Base-by-base conservation (phyloP, 176 grass and related monocot genomes). In the Guadua angustifolia region DNA sequence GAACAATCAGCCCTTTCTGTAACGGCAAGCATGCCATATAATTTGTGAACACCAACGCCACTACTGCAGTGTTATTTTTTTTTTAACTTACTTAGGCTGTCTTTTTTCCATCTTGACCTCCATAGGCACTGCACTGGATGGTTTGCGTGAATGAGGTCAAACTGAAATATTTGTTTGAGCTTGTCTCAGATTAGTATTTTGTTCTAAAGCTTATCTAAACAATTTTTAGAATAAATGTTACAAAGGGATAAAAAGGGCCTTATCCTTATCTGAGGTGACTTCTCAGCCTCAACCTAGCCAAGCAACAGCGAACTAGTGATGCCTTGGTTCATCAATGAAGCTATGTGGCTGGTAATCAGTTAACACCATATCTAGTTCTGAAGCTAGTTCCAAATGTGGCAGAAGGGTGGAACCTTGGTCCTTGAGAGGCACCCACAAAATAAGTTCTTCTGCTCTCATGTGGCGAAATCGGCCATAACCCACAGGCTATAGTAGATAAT, bases 111-210 rank as follows among this genome's bases (percentile, higher is more conserved):
- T 68, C 38, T 51, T 61, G 5, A 4, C 7, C 25, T 11, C 9
- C 8, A 18, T 10, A 8, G 6, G 13, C 46, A 49, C 46, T 58
- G 19, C 33, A n/a, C 39, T 33, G 40, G 18, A 36, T 47, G 53
- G 40, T 47, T 81, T 21, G 2, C n/a, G 15, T 44, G 35, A 79
- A 47, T 39, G 11, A 65, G 22, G 57, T 39, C 33, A 62, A 79
- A 49, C 32, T 74, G 62, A 71, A 81, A 14, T 59, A 17, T 40
- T 24, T 68, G 35, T 26, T 87, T 58, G 12, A 47, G 50, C 51
- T 42, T 7, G 19, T 58, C 52, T 68, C 38, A 57, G 17, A 22
- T 42, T 44, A 21, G 18, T 32, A n/a, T 57, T 14, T 46, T 53
- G 22, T 81, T 52, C 22, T 4, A 46, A 21, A 66, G 18, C 3